These are phyloP conservation scores for Xylaria sp. DNA, from an alignment of 2,329 filamentous ascomycete species.

Conservation along the genomic window DNA sequence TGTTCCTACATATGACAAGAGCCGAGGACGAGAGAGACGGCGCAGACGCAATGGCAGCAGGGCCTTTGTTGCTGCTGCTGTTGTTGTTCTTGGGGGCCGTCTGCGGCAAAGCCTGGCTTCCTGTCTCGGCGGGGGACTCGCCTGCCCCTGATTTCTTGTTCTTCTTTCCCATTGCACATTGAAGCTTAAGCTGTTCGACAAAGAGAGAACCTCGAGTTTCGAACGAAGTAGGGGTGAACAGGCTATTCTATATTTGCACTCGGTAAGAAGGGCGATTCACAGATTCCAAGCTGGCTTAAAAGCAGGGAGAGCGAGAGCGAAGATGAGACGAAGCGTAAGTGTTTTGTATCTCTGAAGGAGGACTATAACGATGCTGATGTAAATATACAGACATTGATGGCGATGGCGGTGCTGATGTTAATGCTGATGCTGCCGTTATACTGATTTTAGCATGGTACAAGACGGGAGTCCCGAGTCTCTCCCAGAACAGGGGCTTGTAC, in stretches of 20 bases:
- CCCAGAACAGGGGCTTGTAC: not conserved
- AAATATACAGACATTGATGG: not conserved
- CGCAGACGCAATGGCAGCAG: slow-evolving; percentile 25
- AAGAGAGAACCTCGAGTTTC: not conserved
- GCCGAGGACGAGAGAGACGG: slow-evolving; percentile 57
- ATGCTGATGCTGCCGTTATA: not conserved
- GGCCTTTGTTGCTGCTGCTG: slow-evolving; percentile 12
- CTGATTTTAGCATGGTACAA: slow-evolving; percentile 13
- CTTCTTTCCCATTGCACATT: slow-evolving; percentile 59
- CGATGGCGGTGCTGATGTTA: not conserved
- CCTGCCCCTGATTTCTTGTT: slow-evolving; percentile 55
- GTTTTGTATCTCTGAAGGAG: not conserved
- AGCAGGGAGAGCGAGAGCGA: not conserved
- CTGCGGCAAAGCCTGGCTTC: slow-evolving; percentile 39
- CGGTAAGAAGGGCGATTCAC: not conserved
- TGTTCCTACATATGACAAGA: slow-evolving; percentile 73
- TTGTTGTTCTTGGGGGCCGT: slow-evolving; percentile 18
- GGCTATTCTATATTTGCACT: not conserved
- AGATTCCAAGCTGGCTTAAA: not conserved
- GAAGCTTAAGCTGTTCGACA: not conserved
- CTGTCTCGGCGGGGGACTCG: slow-evolving; percentile 43
- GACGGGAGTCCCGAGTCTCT: not conserved
- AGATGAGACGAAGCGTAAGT: not conserved
- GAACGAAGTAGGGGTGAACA: not conserved
- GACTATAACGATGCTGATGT: not conserved